Conservation (phyloP, 306 rosid species). For the Quercus bicolor region DNA sequence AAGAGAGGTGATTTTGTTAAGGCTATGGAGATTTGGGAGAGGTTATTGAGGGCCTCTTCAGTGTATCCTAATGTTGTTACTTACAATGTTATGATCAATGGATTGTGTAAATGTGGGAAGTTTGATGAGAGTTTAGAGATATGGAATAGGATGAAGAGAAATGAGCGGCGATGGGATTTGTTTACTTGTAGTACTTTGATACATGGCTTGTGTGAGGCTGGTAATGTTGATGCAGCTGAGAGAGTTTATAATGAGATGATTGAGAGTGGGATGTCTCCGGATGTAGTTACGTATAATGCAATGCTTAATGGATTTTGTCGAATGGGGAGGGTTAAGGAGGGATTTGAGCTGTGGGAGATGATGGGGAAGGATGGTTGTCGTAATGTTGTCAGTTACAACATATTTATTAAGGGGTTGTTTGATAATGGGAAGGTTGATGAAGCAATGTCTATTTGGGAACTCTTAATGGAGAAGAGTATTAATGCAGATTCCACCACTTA, state of each 20-base stretch:
- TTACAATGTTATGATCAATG: slow-evolving; percentile 83
- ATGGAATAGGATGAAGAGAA: slow-evolving; percentile 83
- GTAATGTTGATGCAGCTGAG: slow-evolving; percentile 60
- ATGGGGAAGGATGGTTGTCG: slow-evolving; percentile 54
- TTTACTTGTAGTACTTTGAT: slow-evolving; percentile 67
- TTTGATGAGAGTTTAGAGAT: slow-evolving; percentile 64
- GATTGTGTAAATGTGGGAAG: slow-evolving; percentile 74
- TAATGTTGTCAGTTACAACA: slow-evolving; percentile 65
- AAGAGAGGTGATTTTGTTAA: slow-evolving; percentile 45
- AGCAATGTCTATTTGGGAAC: slow-evolving; percentile 55
- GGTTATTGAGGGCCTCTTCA: slow-evolving; percentile 44
- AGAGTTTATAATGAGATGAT: slow-evolving; percentile 64
- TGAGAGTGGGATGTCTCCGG: slow-evolving; percentile 50
- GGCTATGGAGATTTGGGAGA: slow-evolving; percentile 73
- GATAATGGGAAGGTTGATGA: slow-evolving; percentile 41
- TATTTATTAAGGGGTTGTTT: slow-evolving; percentile 67
- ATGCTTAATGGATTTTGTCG: slow-evolving; percentile 64
- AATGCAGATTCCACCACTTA: slow-evolving; percentile 53
- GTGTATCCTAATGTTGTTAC: slow-evolving; percentile 66
- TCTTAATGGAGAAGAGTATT: slow-evolving; percentile 37
- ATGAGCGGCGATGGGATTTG: slow-evolving; percentile 44
- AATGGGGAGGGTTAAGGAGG: slow-evolving; percentile 46
- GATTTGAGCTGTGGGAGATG: slow-evolving; percentile 51
- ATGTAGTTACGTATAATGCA: slow-evolving; percentile 59
- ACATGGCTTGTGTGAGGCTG: slow-evolving; percentile 64